Evolutionary conservation across 257 asterid genomes (phyloP).

Genomic region (Verbascum thapsus): DNA sequence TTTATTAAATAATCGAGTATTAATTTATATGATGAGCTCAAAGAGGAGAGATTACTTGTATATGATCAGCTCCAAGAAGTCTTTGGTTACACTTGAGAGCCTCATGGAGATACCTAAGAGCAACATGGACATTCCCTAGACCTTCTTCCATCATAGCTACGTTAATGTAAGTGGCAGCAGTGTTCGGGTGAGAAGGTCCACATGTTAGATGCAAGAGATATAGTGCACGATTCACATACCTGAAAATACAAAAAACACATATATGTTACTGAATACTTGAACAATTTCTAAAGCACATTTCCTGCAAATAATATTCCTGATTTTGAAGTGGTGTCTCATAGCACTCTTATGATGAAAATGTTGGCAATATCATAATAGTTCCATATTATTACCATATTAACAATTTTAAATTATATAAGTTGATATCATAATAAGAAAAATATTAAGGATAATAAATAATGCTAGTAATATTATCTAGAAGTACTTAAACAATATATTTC

Average conservation of each 20-base stretch:
- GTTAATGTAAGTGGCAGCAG: constrained; percentile 80
- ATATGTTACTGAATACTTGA: neutral
- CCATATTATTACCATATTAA: no score
- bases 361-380: no score
- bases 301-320: constrained; percentile 9
- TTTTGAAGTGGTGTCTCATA: no score
- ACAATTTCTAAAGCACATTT: neutral
- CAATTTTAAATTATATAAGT: no score
- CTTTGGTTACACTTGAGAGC: constrained; percentile 86
- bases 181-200: constrained; percentile 82
- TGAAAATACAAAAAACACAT: constrained; percentile 35
- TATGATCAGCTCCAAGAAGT: constrained; percentile 81
- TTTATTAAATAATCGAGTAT: no score
- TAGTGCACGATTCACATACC: constrained; percentile 85
- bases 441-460: no score
- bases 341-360: no score
- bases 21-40: no score
- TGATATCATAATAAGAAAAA: no score
- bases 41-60: constrained; percentile 56
- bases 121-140: constrained; percentile 75
- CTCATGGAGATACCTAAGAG: constrained; percentile 83
- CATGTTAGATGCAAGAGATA: constrained; percentile 79
- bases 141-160: constrained; percentile 96
- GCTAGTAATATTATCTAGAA: no score
- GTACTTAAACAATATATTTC: no score